These are phyloP conservation scores for Podila epicladia DNA, from an alignment of 192 early-diverging fungal genomes.

Conservation along the genomic window DNA sequence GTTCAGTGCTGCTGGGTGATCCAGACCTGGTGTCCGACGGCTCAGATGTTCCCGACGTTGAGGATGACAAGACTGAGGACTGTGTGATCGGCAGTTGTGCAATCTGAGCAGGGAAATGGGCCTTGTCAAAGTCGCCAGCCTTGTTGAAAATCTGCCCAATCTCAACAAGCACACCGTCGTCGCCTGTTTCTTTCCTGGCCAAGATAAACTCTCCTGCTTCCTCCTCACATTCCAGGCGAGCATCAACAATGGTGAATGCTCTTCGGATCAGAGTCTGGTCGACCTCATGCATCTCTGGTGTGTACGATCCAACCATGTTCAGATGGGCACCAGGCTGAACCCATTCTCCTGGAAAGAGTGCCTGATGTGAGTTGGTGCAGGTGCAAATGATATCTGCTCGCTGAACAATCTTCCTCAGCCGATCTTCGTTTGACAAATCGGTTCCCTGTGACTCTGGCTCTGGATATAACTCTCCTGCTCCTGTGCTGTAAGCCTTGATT, in stretches of 20 bases:
- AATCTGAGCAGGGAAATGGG: slow-evolving; percentile 8
- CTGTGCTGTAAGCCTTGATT: slow-evolving; percentile 26
- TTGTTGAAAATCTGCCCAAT: slow-evolving; percentile 26
- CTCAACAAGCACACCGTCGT: slow-evolving; percentile 25
- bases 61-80: not conserved
- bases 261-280: slow-evolving; percentile 51
- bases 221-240: slow-evolving; percentile 50
- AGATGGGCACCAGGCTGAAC: slow-evolving; percentile 54
- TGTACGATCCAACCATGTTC: slow-evolving; percentile 63
- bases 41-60: not conserved
- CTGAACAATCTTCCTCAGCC: slow-evolving; percentile 41
- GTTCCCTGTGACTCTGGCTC: not conserved
- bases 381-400: slow-evolving; percentile 62
- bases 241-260: slow-evolving; percentile 47
- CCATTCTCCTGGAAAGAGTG: slow-evolving; percentile 56
- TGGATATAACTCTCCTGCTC: slow-evolving; percentile 26
- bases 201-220: slow-evolving; percentile 62
- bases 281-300: slow-evolving; percentile 60
- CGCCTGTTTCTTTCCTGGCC: slow-evolving; percentile 41
- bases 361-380: slow-evolving; percentile 55
- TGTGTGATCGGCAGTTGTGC: not conserved
- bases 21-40: not conserved
- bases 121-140: slow-evolving; percentile 9
- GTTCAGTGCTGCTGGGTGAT: not conserved
- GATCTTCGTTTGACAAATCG: not conserved